Evolutionary conservation across 148 eudicot species (phyloP).

Genomic region (Dysphania ambrosioides): DNA sequence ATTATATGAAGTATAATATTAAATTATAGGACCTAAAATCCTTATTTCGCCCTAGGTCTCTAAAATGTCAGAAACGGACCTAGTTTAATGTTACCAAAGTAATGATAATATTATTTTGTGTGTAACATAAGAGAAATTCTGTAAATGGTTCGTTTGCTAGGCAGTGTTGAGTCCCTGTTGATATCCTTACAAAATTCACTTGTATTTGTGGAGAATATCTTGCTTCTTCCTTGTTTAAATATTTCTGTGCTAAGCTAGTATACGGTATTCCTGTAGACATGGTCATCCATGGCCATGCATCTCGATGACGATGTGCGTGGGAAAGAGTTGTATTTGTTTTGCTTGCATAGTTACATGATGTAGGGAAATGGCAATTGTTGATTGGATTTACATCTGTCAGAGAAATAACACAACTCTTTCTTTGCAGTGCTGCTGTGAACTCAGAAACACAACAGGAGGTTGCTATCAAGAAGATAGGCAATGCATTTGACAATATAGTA

Average conservation of each 20-base stretch:
- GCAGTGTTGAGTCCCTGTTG: neutral
- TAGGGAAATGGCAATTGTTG: neutral
- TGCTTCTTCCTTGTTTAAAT: neutral
- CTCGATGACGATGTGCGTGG: neutral
- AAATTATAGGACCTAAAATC: no score
- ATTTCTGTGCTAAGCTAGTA: neutral
- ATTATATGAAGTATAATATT: no score
- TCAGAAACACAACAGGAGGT: slow-evolving; percentile 64
- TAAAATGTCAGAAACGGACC: no score
- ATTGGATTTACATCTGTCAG: neutral
- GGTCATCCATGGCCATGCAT: neutral
- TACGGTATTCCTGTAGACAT: neutral
- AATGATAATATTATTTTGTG: no score
- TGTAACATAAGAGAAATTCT: neutral
- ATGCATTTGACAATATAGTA: slow-evolving; percentile 71
- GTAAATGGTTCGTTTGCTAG: neutral
- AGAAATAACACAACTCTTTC: slow-evolving; percentile 8
- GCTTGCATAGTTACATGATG: neutral
- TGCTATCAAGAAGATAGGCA: slow-evolving; percentile 89
- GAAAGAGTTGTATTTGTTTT: neutral
- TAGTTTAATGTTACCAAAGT: no score
- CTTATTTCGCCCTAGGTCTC: no score
- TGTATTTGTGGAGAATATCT: no score
- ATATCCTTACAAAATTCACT: neutral
- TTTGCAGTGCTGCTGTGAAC: slow-evolving; percentile 69